A percentile compares a stretch with the other conserved stretches of the same genome.
phyloP scores from a whole-genome alignment of 2,329 filamentous ascomycete species.

The Albifimbria verrucaria region DNA sequence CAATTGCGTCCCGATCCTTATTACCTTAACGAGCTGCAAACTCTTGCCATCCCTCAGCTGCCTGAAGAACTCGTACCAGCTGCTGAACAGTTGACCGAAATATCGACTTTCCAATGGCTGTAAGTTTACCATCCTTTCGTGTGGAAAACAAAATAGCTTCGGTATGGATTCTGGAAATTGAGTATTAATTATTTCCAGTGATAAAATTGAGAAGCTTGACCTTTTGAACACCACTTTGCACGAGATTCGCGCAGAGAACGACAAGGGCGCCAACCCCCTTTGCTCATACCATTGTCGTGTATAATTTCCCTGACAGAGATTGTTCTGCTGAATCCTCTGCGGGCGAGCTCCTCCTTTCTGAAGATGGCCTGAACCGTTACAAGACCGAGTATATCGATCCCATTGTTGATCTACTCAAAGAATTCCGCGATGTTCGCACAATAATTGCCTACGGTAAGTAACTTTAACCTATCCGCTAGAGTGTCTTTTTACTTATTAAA shows the following conservation, averaged over 20 bases:
- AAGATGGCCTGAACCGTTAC: conserved; percentile 50
- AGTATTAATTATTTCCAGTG: conserved; percentile 28
- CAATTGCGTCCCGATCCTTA: conserved; percentile 51
- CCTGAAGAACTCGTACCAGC: conserved; percentile 51
- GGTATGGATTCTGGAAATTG: accelerated
- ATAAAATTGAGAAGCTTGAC: conserved; percentile 46
- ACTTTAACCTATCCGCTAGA: neutral
- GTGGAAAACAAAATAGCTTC: no score
- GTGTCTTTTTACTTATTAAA: neutral
- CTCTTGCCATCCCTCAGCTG: conserved; percentile 59
- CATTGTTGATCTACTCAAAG: conserved; percentile 37
- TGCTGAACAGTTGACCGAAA: conserved; percentile 48
- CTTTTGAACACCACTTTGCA: conserved; percentile 42
- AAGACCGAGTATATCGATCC: conserved; percentile 50
- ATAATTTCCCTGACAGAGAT: conserved; percentile 57
- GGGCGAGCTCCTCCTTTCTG: conserved; percentile 50
- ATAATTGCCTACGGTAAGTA: conserved; percentile 43
- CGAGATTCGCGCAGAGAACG: conserved; percentile 37
- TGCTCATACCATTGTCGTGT: conserved; percentile 49
- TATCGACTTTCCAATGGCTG: conserved; percentile 52
- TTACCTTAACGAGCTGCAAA: conserved; percentile 52
- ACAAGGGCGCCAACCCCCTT: conserved; percentile 27
- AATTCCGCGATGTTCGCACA: conserved; percentile 40
- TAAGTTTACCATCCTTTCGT: conserved; percentile 22
- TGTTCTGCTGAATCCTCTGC: conserved; percentile 55